Evolutionary conservation across 352 stramenopile species (phyloP).

Genomic region (Phytophthora aleatoria): DNA sequence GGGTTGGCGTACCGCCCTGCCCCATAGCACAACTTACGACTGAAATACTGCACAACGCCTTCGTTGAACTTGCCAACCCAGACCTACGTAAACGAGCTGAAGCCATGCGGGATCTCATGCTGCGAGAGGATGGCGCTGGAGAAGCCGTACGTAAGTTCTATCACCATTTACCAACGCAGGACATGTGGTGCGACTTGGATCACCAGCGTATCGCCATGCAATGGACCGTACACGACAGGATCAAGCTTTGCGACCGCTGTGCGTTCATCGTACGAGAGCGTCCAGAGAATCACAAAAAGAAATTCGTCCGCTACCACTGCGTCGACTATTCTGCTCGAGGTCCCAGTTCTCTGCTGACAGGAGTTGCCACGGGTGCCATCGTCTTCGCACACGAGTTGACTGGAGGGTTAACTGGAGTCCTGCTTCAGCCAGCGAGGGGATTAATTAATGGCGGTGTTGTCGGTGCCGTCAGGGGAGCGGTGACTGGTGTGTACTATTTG

Average conservation of each 20-base stretch:
- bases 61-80: conserved; percentile 55
- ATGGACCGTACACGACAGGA: conserved; percentile 38
- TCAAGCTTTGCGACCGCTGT: conserved; percentile 51
- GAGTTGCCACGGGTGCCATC: conserved; percentile 35
- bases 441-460: conserved; percentile 32
- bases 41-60: conserved; percentile 74
- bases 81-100: conserved; percentile 54
- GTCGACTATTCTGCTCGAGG: conserved; percentile 54
- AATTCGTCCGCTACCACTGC: conserved; percentile 39
- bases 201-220: conserved; percentile 38
- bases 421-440: conserved; percentile 39
- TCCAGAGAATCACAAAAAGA: conserved; percentile 36
- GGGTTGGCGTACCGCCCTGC: conserved; percentile 83
- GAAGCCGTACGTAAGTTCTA: conserved; percentile 88
- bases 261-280: conserved; percentile 33
- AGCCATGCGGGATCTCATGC: conserved; percentile 57
- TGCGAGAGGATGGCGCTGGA: conserved; percentile 81
- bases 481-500: conserved; percentile 35
- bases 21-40: conserved; percentile 79
- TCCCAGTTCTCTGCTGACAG: conserved; percentile 42
- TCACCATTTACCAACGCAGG: conserved; percentile 76
- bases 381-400: conserved; percentile 43
- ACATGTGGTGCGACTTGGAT: conserved; percentile 76
- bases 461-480: conserved; percentile 34
- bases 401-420: conserved; percentile 45